Evolutionary conservation across 345 rosid genomes (phyloP).

Genomic region (Eucalyptus dawsonii): DNA sequence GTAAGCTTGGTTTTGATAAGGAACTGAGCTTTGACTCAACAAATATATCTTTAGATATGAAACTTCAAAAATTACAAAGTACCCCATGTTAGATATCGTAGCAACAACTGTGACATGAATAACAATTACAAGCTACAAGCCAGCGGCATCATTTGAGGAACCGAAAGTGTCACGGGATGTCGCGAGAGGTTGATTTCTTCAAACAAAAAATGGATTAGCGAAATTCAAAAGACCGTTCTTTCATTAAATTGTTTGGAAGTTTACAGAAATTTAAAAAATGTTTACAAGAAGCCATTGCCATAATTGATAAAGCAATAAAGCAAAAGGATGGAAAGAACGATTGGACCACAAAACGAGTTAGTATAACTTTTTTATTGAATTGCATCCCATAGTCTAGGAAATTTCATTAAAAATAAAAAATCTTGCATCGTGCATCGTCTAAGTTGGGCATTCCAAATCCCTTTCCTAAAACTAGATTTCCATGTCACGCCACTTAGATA

Average conservation of each 20-base stretch:
- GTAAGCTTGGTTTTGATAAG: background rate
- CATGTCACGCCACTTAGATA: accelerated
- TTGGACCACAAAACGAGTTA: accelerated
- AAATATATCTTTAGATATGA: background rate
- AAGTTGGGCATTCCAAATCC: too few relatives aligned
- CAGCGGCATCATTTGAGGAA: background rate
- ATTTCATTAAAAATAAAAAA: background rate
- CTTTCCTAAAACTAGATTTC: background rate
- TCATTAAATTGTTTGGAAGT: background rate
- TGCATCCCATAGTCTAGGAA: background rate
- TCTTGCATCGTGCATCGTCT: background rate
- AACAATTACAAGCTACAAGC: background rate
- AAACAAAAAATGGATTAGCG: background rate
- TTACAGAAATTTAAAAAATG: background rate
- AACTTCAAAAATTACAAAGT: background rate
- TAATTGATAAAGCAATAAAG: background rate
- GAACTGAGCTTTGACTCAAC: background rate
- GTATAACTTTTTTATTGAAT: background rate
- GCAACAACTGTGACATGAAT: background rate
- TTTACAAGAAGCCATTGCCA: background rate
- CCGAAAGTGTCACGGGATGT: accelerated
- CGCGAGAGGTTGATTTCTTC: background rate
- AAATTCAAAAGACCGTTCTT: background rate
- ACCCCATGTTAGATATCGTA: background rate
- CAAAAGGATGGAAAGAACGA: background rate